Percentiles rank a stretch among this genome's conserved stretches.
These are phyloP conservation scores for Vanderwaltozyma tropicalis DNA, from an alignment of 805 yeast species.

Conservation along the genomic window DNA sequence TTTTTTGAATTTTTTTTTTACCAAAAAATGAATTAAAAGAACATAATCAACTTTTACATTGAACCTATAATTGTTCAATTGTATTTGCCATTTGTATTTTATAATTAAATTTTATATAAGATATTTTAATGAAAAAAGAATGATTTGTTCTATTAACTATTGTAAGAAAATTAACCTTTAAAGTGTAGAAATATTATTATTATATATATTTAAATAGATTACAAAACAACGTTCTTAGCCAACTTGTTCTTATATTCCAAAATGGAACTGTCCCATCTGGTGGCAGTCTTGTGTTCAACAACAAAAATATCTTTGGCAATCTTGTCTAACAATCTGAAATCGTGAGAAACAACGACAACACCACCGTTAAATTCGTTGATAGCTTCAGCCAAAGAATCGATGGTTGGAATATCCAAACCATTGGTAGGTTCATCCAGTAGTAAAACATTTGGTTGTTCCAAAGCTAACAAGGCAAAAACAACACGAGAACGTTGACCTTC, in stretches of 20 bases:
- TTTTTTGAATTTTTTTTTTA: too few species aligned
- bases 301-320: conserved; percentile 96
- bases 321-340: conserved; percentile 93
- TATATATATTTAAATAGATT: conserved; percentile 12
- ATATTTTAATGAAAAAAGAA: too few species aligned
- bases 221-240: conserved; percentile 80
- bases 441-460: conserved; percentile 90
- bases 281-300: conserved; percentile 90
- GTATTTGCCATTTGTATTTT: too few species aligned
- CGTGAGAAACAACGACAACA: conserved; percentile 97
- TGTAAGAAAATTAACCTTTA: not conserved
- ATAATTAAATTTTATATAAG: too few species aligned
- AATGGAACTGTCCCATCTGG: conserved; percentile 92
- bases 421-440: conserved; percentile 98
- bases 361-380: conserved; percentile 94
- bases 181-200: not conserved
- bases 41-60: too few species aligned
- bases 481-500: conserved; percentile 99
- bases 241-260: conserved; percentile 86
- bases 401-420: conserved; percentile 97
- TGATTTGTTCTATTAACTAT: not conserved
- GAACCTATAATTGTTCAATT: too few species aligned
- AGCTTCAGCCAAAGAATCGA: conserved; percentile 95
- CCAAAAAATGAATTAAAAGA: too few species aligned
- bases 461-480: conserved; percentile 90